Conservation (phyloP, 768 basidiomycete species). For the Pholiota molesta region DNA sequence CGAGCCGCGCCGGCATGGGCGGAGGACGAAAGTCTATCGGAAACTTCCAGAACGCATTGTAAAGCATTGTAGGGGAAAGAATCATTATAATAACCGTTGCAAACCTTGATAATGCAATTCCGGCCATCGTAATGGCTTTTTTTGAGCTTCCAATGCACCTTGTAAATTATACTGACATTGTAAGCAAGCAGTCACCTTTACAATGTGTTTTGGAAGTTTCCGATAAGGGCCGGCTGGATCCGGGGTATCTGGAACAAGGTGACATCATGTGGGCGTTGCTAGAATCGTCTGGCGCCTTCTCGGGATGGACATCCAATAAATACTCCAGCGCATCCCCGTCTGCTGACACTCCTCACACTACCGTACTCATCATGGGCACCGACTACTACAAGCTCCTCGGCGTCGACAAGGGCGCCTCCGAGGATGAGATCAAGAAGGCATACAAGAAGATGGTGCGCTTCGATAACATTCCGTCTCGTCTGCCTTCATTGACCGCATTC, state of each 20-base stretch:
- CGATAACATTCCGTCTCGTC: neutral
- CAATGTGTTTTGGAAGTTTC: no score
- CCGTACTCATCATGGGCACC: constrained; percentile 56
- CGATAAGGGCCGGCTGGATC: neutral
- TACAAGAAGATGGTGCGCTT: constrained; percentile 87
- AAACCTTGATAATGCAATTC: no score
- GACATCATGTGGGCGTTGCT: constrained; percentile 33
- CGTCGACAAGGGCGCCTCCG: constrained; percentile 68
- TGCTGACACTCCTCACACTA: neutral
- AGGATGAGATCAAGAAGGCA: constrained; percentile 91
- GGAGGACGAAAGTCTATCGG: no score
- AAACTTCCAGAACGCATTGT: no score
- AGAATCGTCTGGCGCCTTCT: constrained; percentile 28
- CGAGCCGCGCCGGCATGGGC: no score
- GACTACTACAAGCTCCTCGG: constrained; percentile 92
- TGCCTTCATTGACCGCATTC: constrained; percentile 9
- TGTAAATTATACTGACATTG: no score
- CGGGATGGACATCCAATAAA: constrained; percentile 15
- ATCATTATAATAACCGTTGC: no score
- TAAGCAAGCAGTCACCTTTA: no score
- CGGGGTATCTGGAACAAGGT: constrained; percentile 21
- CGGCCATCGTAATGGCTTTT: no score
- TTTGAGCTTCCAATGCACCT: no score
- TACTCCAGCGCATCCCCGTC: constrained; percentile 13
- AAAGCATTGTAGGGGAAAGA: no score